phyloP scores from a whole-genome alignment of 257 asterid genomes.

The Fraxinus anomala region DNA sequence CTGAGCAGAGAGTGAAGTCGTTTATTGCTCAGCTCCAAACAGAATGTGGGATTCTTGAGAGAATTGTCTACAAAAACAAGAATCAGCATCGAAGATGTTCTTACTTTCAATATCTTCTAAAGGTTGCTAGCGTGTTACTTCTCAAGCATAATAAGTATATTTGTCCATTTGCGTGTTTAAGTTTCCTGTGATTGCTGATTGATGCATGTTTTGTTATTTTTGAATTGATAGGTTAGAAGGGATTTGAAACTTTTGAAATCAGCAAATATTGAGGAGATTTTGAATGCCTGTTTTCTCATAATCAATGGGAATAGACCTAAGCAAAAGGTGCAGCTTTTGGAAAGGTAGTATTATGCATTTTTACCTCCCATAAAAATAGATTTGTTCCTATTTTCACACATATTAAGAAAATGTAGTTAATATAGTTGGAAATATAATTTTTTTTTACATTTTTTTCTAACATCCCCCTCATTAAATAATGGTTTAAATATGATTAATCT shows the following conservation, averaged over 20 bases:
- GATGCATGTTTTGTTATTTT: background rate
- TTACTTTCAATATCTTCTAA: constrained; percentile 77
- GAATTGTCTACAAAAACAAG: constrained; percentile 86
- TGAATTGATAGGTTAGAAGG: constrained; percentile 65
- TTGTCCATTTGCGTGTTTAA: background rate
- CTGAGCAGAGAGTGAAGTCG: constrained; percentile 68
- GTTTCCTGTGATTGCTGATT: constrained; percentile 16
- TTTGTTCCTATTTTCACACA: no score
- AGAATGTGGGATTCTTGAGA: constrained; percentile 71
- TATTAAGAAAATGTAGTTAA: no score
- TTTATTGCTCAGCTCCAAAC: constrained; percentile 64
- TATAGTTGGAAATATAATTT: no score
- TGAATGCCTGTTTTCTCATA: constrained; percentile 64
- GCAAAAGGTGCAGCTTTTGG: constrained; percentile 85
- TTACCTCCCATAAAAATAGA: background rate
- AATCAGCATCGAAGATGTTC: constrained; percentile 82
- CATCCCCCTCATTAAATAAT: no score
- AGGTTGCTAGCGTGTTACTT: constrained; percentile 41
- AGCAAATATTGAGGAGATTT: constrained; percentile 66
- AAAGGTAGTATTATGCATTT: constrained; percentile 48
- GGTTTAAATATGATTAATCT: no score
- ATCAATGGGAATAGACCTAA: constrained; percentile 76
- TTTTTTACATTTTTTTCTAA: no score
- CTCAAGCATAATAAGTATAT: background rate
- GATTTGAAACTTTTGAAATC: constrained; percentile 77